These are phyloP conservation scores for Verbena officinalis DNA, from an alignment of 257 asterid genomes.

Conservation along the genomic window DNA sequence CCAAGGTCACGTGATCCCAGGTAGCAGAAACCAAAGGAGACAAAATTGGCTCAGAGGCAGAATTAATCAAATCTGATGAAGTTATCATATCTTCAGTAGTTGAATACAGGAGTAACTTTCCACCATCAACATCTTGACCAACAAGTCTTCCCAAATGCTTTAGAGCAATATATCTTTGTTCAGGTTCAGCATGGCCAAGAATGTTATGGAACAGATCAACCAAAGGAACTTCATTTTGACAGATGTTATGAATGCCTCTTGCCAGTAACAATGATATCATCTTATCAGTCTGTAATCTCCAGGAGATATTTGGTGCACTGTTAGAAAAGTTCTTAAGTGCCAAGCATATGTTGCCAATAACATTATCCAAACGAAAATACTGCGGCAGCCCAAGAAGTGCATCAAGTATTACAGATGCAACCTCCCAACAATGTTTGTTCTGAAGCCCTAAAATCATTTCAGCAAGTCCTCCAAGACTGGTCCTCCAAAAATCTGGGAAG, in stretches of 20 bases:
- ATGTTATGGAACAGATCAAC: conserved; percentile 65
- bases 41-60: conserved; percentile 52
- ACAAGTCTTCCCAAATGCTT: conserved; percentile 80
- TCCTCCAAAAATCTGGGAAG: conserved; percentile 49
- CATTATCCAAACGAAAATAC: conserved; percentile 54
- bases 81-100: conserved; percentile 36
- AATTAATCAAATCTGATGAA: conserved; percentile 40
- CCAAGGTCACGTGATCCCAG: conserved; percentile 83
- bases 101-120: conserved; percentile 42
- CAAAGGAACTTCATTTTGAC: conserved; percentile 57
- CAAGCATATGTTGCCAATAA: conserved; percentile 53
- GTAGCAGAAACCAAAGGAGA: conserved; percentile 65
- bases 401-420: conserved; percentile 72
- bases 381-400: conserved; percentile 68
- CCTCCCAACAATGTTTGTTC: conserved; percentile 81
- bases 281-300: conserved; percentile 81
- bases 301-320: conserved; percentile 74
- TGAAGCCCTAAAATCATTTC: conserved; percentile 63
- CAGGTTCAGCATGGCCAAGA: conserved; percentile 95
- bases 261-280: conserved; percentile 60
- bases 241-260: conserved; percentile 58
- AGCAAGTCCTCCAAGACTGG: conserved; percentile 67
- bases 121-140: conserved; percentile 60
- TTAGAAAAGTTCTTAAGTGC: conserved; percentile 63
- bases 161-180: conserved; percentile 82